phyloP scores from a whole-genome alignment of 371 early-diverging fungal genomes.

The Rhizopus sp. region DNA sequence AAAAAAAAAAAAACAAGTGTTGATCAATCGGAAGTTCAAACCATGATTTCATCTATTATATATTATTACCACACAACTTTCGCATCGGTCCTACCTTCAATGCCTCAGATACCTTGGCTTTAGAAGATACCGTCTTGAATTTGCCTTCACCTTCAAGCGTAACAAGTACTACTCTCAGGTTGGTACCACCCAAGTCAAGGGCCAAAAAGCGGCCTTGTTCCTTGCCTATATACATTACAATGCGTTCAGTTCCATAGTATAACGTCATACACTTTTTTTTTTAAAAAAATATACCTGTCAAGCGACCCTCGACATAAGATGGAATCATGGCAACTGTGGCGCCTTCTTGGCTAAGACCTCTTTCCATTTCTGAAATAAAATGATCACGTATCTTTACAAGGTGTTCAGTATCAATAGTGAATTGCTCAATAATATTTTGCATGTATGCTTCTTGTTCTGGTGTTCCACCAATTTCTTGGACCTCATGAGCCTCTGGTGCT shows the following conservation, averaged over 20 bases:
- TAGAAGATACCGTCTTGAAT: conserved; percentile 68
- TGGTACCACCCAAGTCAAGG: conserved; percentile 94
- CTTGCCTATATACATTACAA: conserved; percentile 19
- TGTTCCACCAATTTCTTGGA: conserved; percentile 39
- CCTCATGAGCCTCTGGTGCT: conserved; percentile 25
- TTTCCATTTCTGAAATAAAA: conserved; percentile 73
- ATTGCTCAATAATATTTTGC: conserved; percentile 52
- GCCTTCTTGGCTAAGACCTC: conserved; percentile 68
- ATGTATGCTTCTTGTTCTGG: conserved; percentile 52
- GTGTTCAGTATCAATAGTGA: conserved; percentile 58
- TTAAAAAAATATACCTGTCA: conserved; percentile 35
- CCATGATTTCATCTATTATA: conserved; percentile 13
- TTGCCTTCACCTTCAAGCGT: conserved; percentile 78
- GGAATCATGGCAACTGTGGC: conserved; percentile 80
- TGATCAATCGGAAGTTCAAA: conserved; percentile 20
- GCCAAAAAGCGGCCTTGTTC: conserved; percentile 89
- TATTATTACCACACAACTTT: conserved; percentile 44
- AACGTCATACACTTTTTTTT: neutral
- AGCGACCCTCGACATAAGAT: conserved; percentile 65
- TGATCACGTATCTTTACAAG: conserved; percentile 67
- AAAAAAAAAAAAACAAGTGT: conserved; percentile 9
- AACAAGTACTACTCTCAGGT: conserved; percentile 89
- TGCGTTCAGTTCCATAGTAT: neutral
- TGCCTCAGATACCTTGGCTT: conserved; percentile 79
- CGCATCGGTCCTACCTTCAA: conserved; percentile 69